These are phyloP conservation scores for Papiliotrema fonsecae DNA, from an alignment of 1,284 basidiomycete species.

Conservation along the genomic window DNA sequence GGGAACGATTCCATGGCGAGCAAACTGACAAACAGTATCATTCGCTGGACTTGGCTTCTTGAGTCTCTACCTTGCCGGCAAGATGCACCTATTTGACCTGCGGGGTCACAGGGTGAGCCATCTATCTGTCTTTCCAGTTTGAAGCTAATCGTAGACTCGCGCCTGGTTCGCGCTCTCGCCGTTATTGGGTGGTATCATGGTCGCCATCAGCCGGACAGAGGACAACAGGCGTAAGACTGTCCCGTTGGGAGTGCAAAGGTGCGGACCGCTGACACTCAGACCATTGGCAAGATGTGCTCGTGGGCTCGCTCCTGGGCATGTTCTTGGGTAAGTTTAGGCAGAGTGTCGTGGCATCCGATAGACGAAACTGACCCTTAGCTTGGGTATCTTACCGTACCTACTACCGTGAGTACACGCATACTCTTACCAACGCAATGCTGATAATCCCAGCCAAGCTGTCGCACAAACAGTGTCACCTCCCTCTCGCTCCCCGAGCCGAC, in stretches of 20 bases:
- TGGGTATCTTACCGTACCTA: constrained; percentile 71
- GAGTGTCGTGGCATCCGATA: neutral
- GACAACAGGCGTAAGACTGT: constrained; percentile 70
- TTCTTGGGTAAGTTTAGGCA: constrained; percentile 61
- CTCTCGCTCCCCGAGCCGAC: constrained; percentile 61
- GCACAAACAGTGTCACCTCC: constrained; percentile 58
- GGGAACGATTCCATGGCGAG: neutral
- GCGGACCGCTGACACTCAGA: constrained; percentile 55
- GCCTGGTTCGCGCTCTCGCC: constrained; percentile 78
- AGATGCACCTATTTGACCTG: constrained; percentile 82
- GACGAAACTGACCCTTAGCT: constrained; percentile 47
- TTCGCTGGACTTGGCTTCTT: constrained; percentile 91
- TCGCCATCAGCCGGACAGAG: constrained; percentile 88
- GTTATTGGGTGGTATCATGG: constrained; percentile 70
- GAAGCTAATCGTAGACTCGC: constrained; percentile 56
- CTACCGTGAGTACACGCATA: neutral
- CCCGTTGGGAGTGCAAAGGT: neutral
- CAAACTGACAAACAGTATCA: constrained; percentile 57
- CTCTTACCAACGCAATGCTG: neutral
- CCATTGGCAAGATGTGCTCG: constrained; percentile 82
- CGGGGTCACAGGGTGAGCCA: constrained; percentile 66
- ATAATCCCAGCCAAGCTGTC: constrained; percentile 30
- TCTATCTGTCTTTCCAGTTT: too few species aligned
- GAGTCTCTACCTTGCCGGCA: constrained; percentile 81
- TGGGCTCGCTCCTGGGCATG: constrained; percentile 72